Conservation (phyloP, 345 rosid species). For the Salix exigua region DNA sequence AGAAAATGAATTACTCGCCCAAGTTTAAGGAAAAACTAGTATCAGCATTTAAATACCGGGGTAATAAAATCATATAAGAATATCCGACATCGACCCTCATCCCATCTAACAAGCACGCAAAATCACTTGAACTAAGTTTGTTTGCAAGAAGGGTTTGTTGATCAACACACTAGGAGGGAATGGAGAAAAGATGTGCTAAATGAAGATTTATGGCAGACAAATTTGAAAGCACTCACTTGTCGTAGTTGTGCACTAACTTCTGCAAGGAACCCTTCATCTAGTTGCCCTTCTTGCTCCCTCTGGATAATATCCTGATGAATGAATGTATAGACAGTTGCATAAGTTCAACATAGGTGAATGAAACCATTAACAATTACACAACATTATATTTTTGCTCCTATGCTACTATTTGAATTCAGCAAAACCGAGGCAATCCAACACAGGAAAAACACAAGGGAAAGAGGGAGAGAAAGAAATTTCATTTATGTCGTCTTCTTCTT, state of each 20-base stretch:
- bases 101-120: background rate
- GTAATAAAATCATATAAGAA: background rate
- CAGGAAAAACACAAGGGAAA: too few relatives aligned
- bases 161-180: background rate
- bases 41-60: background rate
- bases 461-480: too few relatives aligned
- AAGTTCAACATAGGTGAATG: background rate
- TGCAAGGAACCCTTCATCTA: constrained; percentile 88
- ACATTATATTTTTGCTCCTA: background rate
- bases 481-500: too few relatives aligned
- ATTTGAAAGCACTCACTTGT: constrained; percentile 46
- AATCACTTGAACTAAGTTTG: background rate
- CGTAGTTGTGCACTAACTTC: constrained; percentile 88
- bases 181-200: background rate
- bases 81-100: background rate
- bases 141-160: background rate
- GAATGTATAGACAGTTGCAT: background rate
- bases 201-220: background rate
- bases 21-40: background rate
- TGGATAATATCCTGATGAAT: constrained; percentile 55
- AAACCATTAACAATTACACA: background rate
- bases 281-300: constrained; percentile 74
- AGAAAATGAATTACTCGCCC: background rate
- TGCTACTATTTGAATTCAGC: background rate
- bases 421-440: background rate